A percentile compares a stretch with the other conserved stretches of the same genome.
Evolutionary conservation across 2,329 filamentous ascomycete genomes (phyloP).

Genomic region (Exophiala alcalophila): DNA sequence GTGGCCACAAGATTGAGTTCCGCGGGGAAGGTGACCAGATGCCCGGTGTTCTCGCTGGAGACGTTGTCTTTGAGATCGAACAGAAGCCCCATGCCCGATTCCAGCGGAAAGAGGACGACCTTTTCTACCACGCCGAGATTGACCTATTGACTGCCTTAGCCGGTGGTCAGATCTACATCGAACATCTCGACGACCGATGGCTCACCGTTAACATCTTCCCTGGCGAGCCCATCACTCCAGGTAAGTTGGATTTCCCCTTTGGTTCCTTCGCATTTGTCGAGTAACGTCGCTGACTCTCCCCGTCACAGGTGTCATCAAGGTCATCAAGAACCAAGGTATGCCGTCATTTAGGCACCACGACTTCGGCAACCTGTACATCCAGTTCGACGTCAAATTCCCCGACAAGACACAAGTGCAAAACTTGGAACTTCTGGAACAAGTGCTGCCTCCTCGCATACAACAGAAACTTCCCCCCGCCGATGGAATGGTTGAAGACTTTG

Average conservation of each 20-base stretch:
- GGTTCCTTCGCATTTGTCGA: slow-evolving; percentile 8
- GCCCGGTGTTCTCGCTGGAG: slow-evolving; percentile 86
- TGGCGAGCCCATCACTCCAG: slow-evolving; percentile 89
- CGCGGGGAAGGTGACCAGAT: slow-evolving; percentile 94
- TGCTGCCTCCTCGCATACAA: slow-evolving; percentile 71
- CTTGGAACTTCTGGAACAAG: slow-evolving; percentile 74
- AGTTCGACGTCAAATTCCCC: slow-evolving; percentile 97
- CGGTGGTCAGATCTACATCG: slow-evolving; percentile 84
- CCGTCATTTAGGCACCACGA: slow-evolving; percentile 94
- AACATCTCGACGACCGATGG: slow-evolving; percentile 98
- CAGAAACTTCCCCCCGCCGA: slow-evolving; percentile 70
- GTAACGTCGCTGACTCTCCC: slow-evolving; percentile 6
- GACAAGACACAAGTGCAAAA: slow-evolving; percentile 67
- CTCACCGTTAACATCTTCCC: slow-evolving; percentile 87
- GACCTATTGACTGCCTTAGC: slow-evolving; percentile 93
- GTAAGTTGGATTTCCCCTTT: slow-evolving; percentile 52
- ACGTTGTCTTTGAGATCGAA: slow-evolving; percentile 98
- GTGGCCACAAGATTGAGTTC: slow-evolving; percentile 95
- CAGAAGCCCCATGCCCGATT: slow-evolving; percentile 97
- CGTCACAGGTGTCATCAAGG: slow-evolving; percentile 88
- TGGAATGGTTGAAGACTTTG: slow-evolving; percentile 86
- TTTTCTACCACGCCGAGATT: slow-evolving; percentile 93
- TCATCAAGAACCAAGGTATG: slow-evolving; percentile 96
- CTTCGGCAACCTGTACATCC: slow-evolving; percentile 91
- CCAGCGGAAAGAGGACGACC: slow-evolving; percentile 91